A percentile compares a stretch with the other conserved stretches of the same genome.
Conservation (phyloP, 306 rosid species). For the Biancaea sappan region DNA sequence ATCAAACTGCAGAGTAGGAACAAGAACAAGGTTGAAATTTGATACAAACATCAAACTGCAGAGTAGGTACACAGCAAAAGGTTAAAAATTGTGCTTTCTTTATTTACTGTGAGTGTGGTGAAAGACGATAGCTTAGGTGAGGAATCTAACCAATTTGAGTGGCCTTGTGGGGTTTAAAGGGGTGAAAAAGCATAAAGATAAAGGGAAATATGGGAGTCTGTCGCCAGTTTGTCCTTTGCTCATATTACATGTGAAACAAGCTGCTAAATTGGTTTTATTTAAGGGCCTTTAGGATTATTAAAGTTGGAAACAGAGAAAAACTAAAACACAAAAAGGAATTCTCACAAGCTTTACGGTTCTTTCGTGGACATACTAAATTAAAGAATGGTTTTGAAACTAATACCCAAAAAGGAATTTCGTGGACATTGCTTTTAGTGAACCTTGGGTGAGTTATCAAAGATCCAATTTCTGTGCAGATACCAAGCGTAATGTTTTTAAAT, state of each 20-base stretch:
- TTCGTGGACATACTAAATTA: slow-evolving; percentile 1
- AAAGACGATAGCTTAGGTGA: slow-evolving; percentile 1
- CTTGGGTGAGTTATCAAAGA: background rate
- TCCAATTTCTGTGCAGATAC: background rate
- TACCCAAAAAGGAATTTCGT: too few relatives aligned
- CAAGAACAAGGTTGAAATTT: too few relatives aligned
- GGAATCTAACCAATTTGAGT: slow-evolving; percentile 25
- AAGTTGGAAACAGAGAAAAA: background rate
- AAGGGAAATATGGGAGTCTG: slow-evolving; percentile 23
- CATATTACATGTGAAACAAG: slow-evolving; percentile 3
- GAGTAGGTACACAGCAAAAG: background rate
- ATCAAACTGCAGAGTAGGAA: background rate
- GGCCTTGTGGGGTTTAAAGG: slow-evolving; percentile 30
- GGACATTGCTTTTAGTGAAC: background rate
- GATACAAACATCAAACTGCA: background rate
- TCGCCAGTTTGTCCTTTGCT: slow-evolving; percentile 14
- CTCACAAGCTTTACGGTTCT: background rate
- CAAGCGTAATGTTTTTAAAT: background rate
- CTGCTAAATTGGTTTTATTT: background rate
- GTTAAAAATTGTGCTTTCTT: background rate
- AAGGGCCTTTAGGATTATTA: background rate
- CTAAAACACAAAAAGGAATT: background rate
- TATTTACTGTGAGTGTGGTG: background rate
- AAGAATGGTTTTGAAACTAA: background rate
- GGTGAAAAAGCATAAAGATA: slow-evolving; percentile 5